phyloP scores from a whole-genome alignment of 306 rosid species.

The Mimosa bimucronata region DNA sequence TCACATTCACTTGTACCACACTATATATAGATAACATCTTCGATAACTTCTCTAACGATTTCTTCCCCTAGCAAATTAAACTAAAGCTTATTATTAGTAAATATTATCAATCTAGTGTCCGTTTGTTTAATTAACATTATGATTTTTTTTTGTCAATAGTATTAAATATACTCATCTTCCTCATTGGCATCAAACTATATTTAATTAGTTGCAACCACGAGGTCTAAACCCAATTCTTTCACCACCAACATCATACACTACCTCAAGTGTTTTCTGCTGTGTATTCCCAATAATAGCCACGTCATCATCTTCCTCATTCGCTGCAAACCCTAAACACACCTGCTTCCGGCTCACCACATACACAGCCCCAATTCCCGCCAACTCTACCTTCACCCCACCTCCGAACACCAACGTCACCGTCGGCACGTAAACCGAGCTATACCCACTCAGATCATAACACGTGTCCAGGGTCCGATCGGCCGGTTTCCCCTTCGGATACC shows the following conservation, averaged over 20 bases:
- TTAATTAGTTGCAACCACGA: constrained; percentile 43
- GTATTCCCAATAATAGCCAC: not conserved
- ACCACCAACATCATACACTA: constrained; percentile 65
- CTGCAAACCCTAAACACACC: not conserved
- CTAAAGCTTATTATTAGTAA: no score
- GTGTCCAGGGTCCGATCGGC: constrained; percentile 27
- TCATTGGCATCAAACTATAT: no score
- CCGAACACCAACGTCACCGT: not conserved
- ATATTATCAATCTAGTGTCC: no score
- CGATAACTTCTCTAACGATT: no score
- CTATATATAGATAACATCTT: no score
- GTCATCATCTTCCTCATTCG: constrained; percentile 30
- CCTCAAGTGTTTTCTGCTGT: constrained; percentile 28
- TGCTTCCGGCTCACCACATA: not conserved
- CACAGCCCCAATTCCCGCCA: not conserved
- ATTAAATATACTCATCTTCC: no score
- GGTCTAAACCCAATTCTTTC: constrained; percentile 61
- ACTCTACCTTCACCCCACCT: not conserved
- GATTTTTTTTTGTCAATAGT: no score
- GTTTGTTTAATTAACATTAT: no score
- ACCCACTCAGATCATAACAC: not conserved
- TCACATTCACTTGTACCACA: no score
- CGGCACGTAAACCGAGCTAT: not conserved
- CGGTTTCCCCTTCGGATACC: constrained; percentile 37
- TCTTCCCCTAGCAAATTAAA: no score